Percentiles rank a stretch among this genome's conserved stretches.
Evolutionary conservation across 169 alveolate genomes (phyloP).

Genomic region (Theileria parva): DNA sequence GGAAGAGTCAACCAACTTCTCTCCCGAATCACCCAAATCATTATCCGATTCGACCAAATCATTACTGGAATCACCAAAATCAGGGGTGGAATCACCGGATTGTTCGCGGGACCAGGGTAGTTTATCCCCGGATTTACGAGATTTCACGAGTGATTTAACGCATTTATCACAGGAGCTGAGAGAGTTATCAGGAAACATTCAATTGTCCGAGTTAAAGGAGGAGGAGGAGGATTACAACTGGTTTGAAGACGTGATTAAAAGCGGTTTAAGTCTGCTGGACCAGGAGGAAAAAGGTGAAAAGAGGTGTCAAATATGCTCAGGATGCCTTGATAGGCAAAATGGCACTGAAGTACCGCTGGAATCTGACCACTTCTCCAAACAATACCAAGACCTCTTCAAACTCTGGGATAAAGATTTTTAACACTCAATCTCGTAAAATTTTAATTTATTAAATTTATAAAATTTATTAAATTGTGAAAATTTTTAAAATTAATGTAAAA

Average conservation of each 20-base stretch:
- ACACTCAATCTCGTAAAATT: too few relatives aligned
- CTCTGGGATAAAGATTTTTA: neutral
- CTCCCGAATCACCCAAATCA: neutral
- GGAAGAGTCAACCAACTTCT: neutral
- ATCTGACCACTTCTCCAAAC: neutral
- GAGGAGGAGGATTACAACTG: slow-evolving; percentile 64
- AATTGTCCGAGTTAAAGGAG: neutral
- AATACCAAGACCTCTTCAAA: neutral
- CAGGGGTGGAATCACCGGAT: neutral
- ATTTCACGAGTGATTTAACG: neutral
- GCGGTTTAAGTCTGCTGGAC: slow-evolving; percentile 41
- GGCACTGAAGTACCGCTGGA: neutral
- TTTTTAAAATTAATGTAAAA: too few relatives aligned
- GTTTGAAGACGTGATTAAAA: slow-evolving; percentile 51
- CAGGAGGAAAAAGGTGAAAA: neutral
- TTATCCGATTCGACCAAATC: too few relatives aligned
- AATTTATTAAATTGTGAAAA: too few relatives aligned
- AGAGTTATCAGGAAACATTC: neutral
- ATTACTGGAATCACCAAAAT: neutral
- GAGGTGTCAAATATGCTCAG: neutral
- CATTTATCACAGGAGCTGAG: neutral
- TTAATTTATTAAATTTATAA: neutral
- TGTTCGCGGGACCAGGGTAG: neutral
- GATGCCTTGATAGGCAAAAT: neutral
- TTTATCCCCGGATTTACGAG: neutral